These are phyloP conservation scores for Kwoniella bestiolae DNA, from an alignment of 768 basidiomycete species.

Conservation along the genomic window DNA sequence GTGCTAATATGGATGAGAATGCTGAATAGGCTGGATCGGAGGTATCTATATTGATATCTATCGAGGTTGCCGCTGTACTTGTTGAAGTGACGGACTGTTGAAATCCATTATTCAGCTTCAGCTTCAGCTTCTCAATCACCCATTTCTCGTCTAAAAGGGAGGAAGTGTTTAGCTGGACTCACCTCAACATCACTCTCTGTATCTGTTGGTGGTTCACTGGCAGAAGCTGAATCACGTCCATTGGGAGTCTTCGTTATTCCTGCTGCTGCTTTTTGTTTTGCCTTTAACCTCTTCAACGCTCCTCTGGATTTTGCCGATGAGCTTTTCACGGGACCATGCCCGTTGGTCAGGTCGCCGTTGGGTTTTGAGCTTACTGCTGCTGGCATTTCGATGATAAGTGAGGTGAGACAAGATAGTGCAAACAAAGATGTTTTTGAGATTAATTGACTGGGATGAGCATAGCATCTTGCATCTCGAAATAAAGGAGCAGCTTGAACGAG, in stretches of 20 bases:
- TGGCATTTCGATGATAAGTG: conserved; percentile 19
- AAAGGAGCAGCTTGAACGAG: not conserved
- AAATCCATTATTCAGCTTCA: not conserved
- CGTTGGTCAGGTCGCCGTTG: conserved; percentile 33
- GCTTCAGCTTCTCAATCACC: too few relatives aligned
- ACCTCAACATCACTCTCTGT: conserved; percentile 33
- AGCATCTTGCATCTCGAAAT: too few relatives aligned
- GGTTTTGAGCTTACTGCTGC: conserved; percentile 27
- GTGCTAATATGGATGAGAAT: conserved; percentile 53
- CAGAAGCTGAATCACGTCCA: conserved; percentile 28
- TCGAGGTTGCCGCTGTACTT: conserved; percentile 38
- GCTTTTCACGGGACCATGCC: conserved; percentile 37
- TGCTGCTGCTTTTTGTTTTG: conserved; percentile 41
- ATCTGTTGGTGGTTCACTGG: conserved; percentile 24
- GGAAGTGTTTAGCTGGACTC: too few relatives aligned
- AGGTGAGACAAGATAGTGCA: not conserved
- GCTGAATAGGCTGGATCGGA: conserved; percentile 54
- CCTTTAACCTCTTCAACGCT: conserved; percentile 50
- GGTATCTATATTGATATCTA: conserved; percentile 43
- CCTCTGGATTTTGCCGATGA: conserved; percentile 48
- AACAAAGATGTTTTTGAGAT: not conserved
- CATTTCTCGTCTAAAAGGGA: not conserved
- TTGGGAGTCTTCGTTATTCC: conserved; percentile 29
- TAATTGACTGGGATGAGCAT: not conserved
- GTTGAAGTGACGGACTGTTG: conserved; percentile 39